These are phyloP conservation scores for Aspergillus luchuensis DNA, from an alignment of 2,329 filamentous ascomycete genomes.

Conservation along the genomic window DNA sequence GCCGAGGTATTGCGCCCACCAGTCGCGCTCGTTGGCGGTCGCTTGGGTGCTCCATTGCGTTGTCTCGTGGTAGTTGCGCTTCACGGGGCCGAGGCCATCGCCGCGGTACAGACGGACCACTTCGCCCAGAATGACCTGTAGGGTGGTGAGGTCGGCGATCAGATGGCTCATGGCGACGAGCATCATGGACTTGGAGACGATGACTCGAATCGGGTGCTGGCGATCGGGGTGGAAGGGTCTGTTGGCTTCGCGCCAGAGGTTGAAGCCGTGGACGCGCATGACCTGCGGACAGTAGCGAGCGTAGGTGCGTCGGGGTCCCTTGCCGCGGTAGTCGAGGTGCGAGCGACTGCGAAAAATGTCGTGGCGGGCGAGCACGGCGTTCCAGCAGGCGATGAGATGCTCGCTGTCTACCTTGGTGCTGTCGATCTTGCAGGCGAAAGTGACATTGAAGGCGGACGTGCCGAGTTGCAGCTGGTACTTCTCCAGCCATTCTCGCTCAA, in stretches of 20 bases:
- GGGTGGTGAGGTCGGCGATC: conserved; percentile 2
- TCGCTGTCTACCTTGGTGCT: not conserved
- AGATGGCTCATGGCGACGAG: conserved; percentile 6
- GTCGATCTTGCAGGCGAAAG: not conserved
- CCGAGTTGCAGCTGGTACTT: not conserved
- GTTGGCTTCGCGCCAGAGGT: conserved; percentile 2
- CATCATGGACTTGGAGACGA: not conserved
- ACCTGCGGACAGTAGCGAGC: not conserved
- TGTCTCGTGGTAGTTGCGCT: not conserved
- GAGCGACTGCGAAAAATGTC: conserved; percentile 4
- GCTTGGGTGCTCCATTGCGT: not conserved
- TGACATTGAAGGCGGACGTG: conserved; percentile 3
- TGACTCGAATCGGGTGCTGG: too few species aligned
- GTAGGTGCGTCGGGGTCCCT: not conserved
- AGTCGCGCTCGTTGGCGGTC: too few species aligned
- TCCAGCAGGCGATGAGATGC: too few species aligned
- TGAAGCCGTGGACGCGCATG: not conserved
- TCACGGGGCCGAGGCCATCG: not conserved
- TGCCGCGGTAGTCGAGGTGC: not conserved
- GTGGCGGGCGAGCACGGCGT: conserved; percentile 4
- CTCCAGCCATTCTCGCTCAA: not conserved
- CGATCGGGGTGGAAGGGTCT: not conserved
- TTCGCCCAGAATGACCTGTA: not conserved
- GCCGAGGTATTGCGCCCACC: too few species aligned
- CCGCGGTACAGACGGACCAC: not conserved